Conservation (phyloP, 2,329 filamentous ascomycete genomes). For the Arachnomyces sp. region DNA sequence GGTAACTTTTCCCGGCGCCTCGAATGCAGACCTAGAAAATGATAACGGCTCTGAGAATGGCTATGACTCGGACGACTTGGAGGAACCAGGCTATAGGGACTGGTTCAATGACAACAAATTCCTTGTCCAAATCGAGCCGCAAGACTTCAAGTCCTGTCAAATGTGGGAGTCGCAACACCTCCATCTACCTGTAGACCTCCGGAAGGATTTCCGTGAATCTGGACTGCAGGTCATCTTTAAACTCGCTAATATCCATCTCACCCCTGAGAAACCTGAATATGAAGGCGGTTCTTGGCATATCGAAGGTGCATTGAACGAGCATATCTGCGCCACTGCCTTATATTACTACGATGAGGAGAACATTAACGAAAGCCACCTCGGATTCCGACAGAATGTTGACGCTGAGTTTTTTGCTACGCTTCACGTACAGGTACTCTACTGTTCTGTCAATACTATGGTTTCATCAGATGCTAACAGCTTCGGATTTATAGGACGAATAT, state of each 20-base stretch:
- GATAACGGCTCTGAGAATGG: too few relatives aligned
- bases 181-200: slow-evolving; percentile 16
- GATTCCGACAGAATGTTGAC: slow-evolving; percentile 42
- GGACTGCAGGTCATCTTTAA: slow-evolving; percentile 58
- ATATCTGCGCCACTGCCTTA: slow-evolving; percentile 55
- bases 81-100: slow-evolving; percentile 1
- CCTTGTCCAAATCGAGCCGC: slow-evolving; percentile 12
- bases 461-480: too few relatives aligned
- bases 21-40: too few relatives aligned
- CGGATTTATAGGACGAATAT: too few relatives aligned
- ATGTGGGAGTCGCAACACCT: too few relatives aligned
- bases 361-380: slow-evolving; percentile 45
- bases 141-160: not conserved
- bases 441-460: too few relatives aligned
- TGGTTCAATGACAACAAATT: too few relatives aligned
- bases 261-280: slow-evolving; percentile 50
- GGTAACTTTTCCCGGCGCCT: too few relatives aligned
- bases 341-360: slow-evolving; percentile 58
- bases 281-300: slow-evolving; percentile 36
- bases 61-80: slow-evolving; percentile 16
- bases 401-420: slow-evolving; percentile 18
- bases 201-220: slow-evolving; percentile 18
- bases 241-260: slow-evolving; percentile 53
- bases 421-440: not conserved
- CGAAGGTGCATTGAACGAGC: slow-evolving; percentile 53